Conservation (phyloP, 2,329 filamentous ascomycete species). For the Aspergillus spinulosporus region DNA sequence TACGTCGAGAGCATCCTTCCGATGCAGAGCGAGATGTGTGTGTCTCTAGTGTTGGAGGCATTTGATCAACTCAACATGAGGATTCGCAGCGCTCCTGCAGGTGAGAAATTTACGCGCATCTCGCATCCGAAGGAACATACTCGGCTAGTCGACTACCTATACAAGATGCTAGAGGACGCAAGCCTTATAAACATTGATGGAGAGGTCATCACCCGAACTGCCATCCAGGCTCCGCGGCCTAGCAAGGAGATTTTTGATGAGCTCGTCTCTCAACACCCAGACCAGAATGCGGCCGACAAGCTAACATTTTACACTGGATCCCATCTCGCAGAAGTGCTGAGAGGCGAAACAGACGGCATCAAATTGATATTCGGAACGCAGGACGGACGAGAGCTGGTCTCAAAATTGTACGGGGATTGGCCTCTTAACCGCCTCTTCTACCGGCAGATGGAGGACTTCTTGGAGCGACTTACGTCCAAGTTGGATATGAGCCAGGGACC, state of each 20-base stretch:
- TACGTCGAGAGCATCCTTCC: no score
- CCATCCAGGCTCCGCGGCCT: constrained; percentile 20
- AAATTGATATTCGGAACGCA: constrained; percentile 42
- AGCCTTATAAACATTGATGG: constrained; percentile 33
- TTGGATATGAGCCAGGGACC: constrained; percentile 27
- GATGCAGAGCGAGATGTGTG: no score
- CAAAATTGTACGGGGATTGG: constrained; percentile 39
- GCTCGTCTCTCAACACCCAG: constrained; percentile 23
- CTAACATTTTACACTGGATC: constrained; percentile 25
- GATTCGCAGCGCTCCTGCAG: constrained; percentile 19
- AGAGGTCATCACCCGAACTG: constrained; percentile 30
- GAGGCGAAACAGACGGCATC: constrained; percentile 40
- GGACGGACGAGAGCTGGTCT: constrained; percentile 39
- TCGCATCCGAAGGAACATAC: constrained; percentile 29
- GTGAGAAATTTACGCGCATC: constrained; percentile 25
- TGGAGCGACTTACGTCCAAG: constrained; percentile 23
- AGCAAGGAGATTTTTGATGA: constrained; percentile 30
- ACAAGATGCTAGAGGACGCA: constrained; percentile 36
- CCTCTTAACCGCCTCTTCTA: constrained; percentile 38
- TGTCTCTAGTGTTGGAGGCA: no score
- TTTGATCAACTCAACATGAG: no score
- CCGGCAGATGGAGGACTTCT: constrained; percentile 38
- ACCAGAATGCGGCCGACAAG: constrained; percentile 29
- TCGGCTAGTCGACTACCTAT: constrained; percentile 35
- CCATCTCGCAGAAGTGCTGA: constrained; percentile 23